Percentiles rank a stretch among this genome's conserved stretches.
Conservation (phyloP, 257 asterid genomes). For the Scutellaria baicalensis region DNA sequence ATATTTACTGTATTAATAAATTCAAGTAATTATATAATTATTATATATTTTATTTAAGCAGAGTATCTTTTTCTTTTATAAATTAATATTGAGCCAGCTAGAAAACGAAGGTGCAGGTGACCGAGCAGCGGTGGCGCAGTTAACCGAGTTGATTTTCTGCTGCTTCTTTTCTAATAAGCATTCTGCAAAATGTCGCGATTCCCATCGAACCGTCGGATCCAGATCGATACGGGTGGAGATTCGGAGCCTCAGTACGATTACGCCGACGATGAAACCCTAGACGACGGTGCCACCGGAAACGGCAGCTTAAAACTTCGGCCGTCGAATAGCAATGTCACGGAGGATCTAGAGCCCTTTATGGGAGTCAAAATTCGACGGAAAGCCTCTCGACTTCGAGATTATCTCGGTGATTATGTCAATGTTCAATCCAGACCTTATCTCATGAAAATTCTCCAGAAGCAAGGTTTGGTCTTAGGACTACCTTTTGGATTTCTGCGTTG, state of each 20-base stretch:
- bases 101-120: neutral
- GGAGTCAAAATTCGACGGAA: constrained; percentile 44
- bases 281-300: constrained; percentile 16
- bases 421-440: constrained; percentile 73
- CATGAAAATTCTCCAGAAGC: constrained; percentile 74
- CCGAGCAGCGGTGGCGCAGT: constrained; percentile 13
- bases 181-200: constrained; percentile 39
- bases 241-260: too few relatives aligned
- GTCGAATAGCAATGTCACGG: constrained; percentile 31
- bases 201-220: constrained; percentile 37
- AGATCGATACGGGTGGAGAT: constrained; percentile 22
- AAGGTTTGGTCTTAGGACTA: constrained; percentile 35
- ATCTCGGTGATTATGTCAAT: constrained; percentile 57
- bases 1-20: too few relatives aligned
- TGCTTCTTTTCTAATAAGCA: neutral
- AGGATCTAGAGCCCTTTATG: constrained; percentile 50
- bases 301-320: constrained; percentile 25
- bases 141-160: neutral
- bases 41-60: neutral
- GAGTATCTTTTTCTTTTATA: neutral
- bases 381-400: constrained; percentile 47
- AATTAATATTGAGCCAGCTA: neutral
- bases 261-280: constrained; percentile 34
- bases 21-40: too few relatives aligned
- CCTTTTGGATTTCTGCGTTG: constrained; percentile 1